phyloP scores from a whole-genome alignment of 495 filamentous ascomycete species.

The Penicillium chermesinum region DNA sequence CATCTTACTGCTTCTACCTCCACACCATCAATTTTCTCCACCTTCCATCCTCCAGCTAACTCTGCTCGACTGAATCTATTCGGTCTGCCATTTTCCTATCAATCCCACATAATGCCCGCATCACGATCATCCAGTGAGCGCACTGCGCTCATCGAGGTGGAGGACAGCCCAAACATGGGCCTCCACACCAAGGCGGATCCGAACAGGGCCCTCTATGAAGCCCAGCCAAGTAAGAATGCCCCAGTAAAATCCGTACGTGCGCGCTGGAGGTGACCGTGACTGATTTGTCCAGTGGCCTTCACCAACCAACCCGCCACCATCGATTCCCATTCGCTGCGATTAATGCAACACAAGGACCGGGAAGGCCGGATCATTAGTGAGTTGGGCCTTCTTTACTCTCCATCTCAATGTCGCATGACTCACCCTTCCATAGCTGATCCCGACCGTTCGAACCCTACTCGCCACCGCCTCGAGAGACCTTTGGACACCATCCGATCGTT shows the following conservation, averaged over 20 bases:
- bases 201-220: conserved; percentile 77
- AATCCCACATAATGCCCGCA: conserved; percentile 22
- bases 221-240: conserved; percentile 69
- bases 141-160: conserved; percentile 24
- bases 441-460: conserved; percentile 58
- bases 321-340: conserved; percentile 57
- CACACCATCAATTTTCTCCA: background rate
- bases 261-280: background rate
- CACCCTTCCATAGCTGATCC: conserved; percentile 29
- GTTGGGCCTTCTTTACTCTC: conserved; percentile 11
- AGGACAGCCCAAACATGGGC: conserved; percentile 50
- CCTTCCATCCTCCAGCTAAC: background rate
- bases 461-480: conserved; percentile 80
- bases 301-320: conserved; percentile 12
- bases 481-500: conserved; percentile 90
- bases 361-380: conserved; percentile 79
- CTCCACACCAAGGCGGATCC: conserved; percentile 76
- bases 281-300: conserved; percentile 15
- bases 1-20: background rate
- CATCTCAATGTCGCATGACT: background rate
- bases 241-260: background rate
- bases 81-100: too few species aligned
- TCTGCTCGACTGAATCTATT: background rate
- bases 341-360: conserved; percentile 71
- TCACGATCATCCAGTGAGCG: conserved; percentile 25